Conservation (phyloP, 495 filamentous ascomycete species). For the Talaromyces adpressus region DNA sequence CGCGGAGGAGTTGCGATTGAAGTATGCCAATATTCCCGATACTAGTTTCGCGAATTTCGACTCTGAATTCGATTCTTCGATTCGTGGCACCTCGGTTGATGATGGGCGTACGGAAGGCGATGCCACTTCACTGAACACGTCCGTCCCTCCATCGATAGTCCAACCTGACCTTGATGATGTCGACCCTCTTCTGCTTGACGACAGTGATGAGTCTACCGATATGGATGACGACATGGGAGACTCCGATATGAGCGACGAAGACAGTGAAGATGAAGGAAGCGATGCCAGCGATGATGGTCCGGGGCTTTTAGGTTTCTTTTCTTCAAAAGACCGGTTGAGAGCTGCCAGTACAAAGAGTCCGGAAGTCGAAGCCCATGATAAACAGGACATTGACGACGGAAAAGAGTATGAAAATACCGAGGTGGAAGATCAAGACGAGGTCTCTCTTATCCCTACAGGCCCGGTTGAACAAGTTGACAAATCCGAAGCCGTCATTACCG, state of each 20-base stretch:
- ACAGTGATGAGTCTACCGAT: conserved; percentile 75
- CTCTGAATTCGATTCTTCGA: not conserved
- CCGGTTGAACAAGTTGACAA: conserved; percentile 12
- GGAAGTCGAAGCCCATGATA: conserved; percentile 17
- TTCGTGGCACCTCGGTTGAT: not conserved
- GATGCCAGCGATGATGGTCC: conserved; percentile 40
- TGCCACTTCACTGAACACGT: conserved; percentile 18
- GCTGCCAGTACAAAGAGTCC: conserved; percentile 26
- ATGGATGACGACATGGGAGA: conserved; percentile 84
- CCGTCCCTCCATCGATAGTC: conserved; percentile 19
- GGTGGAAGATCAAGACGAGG: conserved; percentile 37
- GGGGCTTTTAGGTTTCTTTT: conserved; percentile 63
- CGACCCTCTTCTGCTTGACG: conserved; percentile 59
- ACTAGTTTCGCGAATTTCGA: conserved; percentile 4
- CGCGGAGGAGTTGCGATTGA: conserved; percentile 67
- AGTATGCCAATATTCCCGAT: conserved; percentile 64
- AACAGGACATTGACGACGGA: conserved; percentile 11
- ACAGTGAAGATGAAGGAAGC: conserved; percentile 45
- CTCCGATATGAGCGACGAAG: conserved; percentile 47
- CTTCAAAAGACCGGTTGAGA: conserved; percentile 30
- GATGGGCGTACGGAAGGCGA: conserved; percentile 18
- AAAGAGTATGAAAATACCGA: conserved; percentile 20
- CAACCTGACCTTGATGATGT: conserved; percentile 55
- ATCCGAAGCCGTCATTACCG: not conserved
- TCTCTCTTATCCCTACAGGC: conserved; percentile 38